Evolutionary conservation across 2,329 filamentous ascomycete genomes (phyloP).

Genomic region (Diaporthe citrichinensis): DNA sequence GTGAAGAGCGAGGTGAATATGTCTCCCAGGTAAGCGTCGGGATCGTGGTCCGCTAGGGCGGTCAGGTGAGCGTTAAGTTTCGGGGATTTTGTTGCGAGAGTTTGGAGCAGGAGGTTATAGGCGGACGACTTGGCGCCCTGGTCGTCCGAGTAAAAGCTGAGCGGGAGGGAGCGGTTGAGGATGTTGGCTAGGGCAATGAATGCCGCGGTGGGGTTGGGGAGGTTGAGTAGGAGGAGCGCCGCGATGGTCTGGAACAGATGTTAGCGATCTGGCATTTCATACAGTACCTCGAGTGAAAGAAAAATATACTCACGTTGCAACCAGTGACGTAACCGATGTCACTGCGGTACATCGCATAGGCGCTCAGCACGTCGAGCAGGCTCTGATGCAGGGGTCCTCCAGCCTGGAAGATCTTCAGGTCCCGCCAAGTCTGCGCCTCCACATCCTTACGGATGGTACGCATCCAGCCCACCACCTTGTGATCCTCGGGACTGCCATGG

Average conservation of each 20-base stretch:
- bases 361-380: conserved; percentile 80
- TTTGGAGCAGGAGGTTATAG: conserved; percentile 78
- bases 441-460: conserved; percentile 75
- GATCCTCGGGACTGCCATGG: conserved; percentile 67
- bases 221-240: conserved; percentile 79
- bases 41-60: conserved; percentile 59
- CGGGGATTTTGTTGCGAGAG: conserved; percentile 74
- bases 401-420: conserved; percentile 79
- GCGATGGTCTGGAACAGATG: conserved; percentile 71
- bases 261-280: conserved; percentile 45
- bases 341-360: conserved; percentile 85
- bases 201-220: conserved; percentile 72
- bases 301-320: conserved; percentile 74
- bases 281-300: too few relatives aligned
- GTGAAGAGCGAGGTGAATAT: conserved; percentile 78
- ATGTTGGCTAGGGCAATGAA: conserved; percentile 83
- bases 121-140: conserved; percentile 76
- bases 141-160: conserved; percentile 83
- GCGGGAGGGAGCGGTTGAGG: conserved; percentile 80
- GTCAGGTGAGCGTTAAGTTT: conserved; percentile 76
- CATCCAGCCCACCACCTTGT: conserved; percentile 72
- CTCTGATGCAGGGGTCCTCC: conserved; percentile 76
- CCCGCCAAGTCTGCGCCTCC: conserved; percentile 74
- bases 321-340: conserved; percentile 85
- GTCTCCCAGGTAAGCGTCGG: conserved; percentile 69